Evolutionary conservation across 192 early-diverging fungal species (phyloP).

Genomic region (Diversispora epigaea): DNA sequence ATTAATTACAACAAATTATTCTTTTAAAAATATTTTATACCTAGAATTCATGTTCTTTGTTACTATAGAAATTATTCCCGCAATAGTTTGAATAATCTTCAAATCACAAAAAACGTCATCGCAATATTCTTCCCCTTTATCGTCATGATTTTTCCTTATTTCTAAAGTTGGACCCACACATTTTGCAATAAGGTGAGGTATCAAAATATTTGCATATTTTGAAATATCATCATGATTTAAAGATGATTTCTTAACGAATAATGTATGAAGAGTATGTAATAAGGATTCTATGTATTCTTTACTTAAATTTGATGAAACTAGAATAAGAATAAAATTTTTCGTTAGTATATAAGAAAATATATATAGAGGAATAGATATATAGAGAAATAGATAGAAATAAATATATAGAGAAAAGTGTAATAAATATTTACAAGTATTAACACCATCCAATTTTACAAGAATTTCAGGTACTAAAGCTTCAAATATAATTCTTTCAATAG

Average conservation of each 20-base stretch:
- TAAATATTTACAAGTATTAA: slow-evolving; percentile 22
- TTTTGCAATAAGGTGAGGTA: slow-evolving; percentile 44
- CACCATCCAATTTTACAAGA: slow-evolving; percentile 52
- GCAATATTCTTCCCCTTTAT: slow-evolving; percentile 30
- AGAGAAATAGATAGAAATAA: background rate
- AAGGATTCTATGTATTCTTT: slow-evolving; percentile 50
- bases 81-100: slow-evolving; percentile 42
- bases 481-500: slow-evolving; percentile 49
- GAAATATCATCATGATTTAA: slow-evolving; percentile 43
- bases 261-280: slow-evolving; percentile 43
- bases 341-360: slow-evolving; percentile 21
- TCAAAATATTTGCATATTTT: slow-evolving; percentile 40
- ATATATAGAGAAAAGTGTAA: background rate
- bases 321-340: slow-evolving; percentile 15
- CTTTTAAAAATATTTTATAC: slow-evolving; percentile 36
- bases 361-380: background rate
- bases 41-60: slow-evolving; percentile 44
- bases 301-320: slow-evolving; percentile 29
- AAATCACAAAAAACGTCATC: slow-evolving; percentile 33
- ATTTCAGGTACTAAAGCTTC: slow-evolving; percentile 43
- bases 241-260: slow-evolving; percentile 43
- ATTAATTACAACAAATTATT: too few relatives aligned
- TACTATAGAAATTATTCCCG: slow-evolving; percentile 44
- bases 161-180: slow-evolving; percentile 44
- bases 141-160: background rate